Percentiles rank a stretch among this genome's conserved stretches.
Conservation (phyloP, 2,329 filamentous ascomycete genomes). For the Fusarium humuli region DNA sequence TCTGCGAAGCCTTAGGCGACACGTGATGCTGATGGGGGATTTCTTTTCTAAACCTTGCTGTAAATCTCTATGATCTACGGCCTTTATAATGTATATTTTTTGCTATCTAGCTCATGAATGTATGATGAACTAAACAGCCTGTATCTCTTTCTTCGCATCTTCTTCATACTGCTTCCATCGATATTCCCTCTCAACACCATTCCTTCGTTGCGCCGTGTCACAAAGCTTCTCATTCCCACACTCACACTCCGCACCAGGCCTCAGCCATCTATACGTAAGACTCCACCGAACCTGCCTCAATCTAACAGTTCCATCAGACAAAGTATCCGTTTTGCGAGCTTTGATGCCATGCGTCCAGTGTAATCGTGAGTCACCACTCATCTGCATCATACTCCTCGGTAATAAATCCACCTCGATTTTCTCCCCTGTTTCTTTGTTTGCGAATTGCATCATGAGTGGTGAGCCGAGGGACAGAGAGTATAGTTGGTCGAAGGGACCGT, state of each 20-base stretch:
- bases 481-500: conserved; percentile 59
- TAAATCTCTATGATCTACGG: conserved; percentile 3
- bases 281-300: conserved; percentile 62
- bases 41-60: conserved; percentile 16
- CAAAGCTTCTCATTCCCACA: conserved; percentile 63
- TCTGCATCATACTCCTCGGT: conserved; percentile 63
- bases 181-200: conserved; percentile 62
- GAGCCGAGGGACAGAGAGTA: conserved; percentile 59
- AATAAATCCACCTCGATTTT: conserved; percentile 59
- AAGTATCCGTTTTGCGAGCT: conserved; percentile 63
- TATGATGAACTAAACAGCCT: conserved; percentile 3
- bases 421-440: conserved; percentile 43
- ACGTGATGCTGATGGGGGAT: neutral
- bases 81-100: conserved; percentile 2
- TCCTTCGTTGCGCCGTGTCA: conserved; percentile 61
- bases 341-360: conserved; percentile 69
- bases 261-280: conserved; percentile 66
- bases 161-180: conserved; percentile 57
- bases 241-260: conserved; percentile 59
- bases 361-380: conserved; percentile 61
- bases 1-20: conserved; percentile 29
- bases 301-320: conserved; percentile 60
- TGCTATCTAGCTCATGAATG: conserved; percentile 13
- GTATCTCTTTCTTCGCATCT: conserved; percentile 33
- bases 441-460: conserved; percentile 59